Percentiles rank a stretch among this genome's conserved stretches.
Evolutionary conservation across 2,329 filamentous ascomycete genomes (phyloP).

Genomic region (Apiospora koreana): DNA sequence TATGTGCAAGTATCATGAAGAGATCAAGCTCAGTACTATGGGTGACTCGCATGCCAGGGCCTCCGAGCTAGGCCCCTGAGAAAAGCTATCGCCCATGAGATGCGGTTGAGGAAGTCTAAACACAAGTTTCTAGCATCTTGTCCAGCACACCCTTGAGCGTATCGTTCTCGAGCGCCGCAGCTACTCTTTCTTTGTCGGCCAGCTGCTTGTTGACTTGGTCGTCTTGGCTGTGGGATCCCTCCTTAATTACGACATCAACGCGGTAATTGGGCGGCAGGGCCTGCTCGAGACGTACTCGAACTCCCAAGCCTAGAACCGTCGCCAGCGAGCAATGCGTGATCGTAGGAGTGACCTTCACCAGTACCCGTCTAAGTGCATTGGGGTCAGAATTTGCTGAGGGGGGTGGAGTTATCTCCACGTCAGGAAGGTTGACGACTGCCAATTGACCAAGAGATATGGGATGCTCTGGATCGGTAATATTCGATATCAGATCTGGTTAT

Average conservation of each 20-base stretch:
- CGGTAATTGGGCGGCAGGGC: conserved; percentile 89
- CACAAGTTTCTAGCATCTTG: conserved; percentile 91
- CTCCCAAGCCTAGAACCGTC: conserved; percentile 92
- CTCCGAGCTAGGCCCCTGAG: neutral
- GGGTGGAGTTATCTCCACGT: conserved; percentile 77
- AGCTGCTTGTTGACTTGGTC: conserved; percentile 97
- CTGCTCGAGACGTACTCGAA: conserved; percentile 88
- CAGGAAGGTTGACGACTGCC: conserved; percentile 92
- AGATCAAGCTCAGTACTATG: neutral
- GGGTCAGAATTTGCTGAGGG: conserved; percentile 56
- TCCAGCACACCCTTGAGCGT: conserved; percentile 84
- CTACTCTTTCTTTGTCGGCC: conserved; percentile 93
- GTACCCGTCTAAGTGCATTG: conserved; percentile 68
- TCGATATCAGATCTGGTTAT: conserved; percentile 79
- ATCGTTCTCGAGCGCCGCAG: conserved; percentile 91
- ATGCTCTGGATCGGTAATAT: conserved; percentile 95
- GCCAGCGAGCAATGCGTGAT: conserved; percentile 96
- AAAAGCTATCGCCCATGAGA: neutral
- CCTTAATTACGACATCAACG: conserved; percentile 90
- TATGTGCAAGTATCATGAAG: neutral
- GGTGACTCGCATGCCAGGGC: neutral
- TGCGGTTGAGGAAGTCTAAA: neutral
- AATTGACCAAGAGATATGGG: conserved; percentile 90
- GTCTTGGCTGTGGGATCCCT: conserved; percentile 92
- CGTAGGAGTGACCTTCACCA: conserved; percentile 90